Evolutionary conservation across 163 green algal species (phyloP), one percentile per base, ranked within the genome.

Genomic region (Volvox carteri): DNA sequence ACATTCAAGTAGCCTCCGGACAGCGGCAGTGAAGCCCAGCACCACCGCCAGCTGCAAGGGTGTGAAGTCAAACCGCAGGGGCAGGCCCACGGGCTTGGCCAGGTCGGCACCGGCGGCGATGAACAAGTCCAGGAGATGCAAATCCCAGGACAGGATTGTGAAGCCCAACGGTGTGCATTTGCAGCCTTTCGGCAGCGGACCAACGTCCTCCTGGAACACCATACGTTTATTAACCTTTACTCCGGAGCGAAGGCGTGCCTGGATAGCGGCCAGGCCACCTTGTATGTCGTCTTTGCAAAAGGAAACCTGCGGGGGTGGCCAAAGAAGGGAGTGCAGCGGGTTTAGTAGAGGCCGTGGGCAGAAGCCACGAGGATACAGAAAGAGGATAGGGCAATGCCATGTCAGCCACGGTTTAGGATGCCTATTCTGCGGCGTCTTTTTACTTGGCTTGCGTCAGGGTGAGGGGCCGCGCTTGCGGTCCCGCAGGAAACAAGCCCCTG

Each of bases 101-200:
- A 44, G 35, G 68, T 88, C 83, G 5, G 67, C 83, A 18, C 68
- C 68, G 37, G 5, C 1, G 11, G 12, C 7, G 1, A 88, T 48
- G 35, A 88, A 50, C 4, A 62, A 28, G 11, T 60, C 68, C 1
- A 88, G 37, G 0, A 88, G 68, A 4, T 30, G 11, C 4, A 62
- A 3, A 37, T 81, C n/a, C 21, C 37, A 3, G 14, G 68, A 28
- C 0, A 88, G 68, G 23, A 88, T 6, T 12, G 83, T 46, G 14
- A 58, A 83, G 68, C 68, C 67, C 14, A 88, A 50, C 8, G 83
- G 83, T 21, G 83, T 88, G 83, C 41, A 77, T 50, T 77, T 77
- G 78, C 78, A 76, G 78, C 58, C 78, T 16, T 52, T 72, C 4
- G 78, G 58, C 5, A 86, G 58, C 28, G 77, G 52, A 16, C 77